A percentile compares a stretch with the other conserved stretches of the same genome.
phyloP scores from a whole-genome alignment of 2,329 filamentous ascomycete species.

The Penicillium sp. region DNA sequence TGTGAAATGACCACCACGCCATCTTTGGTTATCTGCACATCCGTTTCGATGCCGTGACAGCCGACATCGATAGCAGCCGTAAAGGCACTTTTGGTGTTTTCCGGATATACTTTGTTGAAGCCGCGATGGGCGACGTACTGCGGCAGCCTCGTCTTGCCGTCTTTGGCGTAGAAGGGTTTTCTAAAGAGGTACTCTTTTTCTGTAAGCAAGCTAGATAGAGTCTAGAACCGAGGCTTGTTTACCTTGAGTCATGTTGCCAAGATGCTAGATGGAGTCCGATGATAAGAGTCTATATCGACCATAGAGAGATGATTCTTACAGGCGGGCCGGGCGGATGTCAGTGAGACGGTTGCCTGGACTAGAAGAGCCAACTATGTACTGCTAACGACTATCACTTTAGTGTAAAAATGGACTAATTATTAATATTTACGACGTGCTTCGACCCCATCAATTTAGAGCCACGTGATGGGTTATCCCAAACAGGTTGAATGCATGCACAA shows the following conservation, averaged over 20 bases:
- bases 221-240: background rate
- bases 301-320: background rate
- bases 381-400: too few relatives aligned
- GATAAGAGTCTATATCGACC: too few relatives aligned
- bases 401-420: too few relatives aligned
- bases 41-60: constrained; percentile 80
- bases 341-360: background rate
- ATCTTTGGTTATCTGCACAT: constrained; percentile 78
- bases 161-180: constrained; percentile 5
- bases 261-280: background rate
- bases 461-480: too few relatives aligned
- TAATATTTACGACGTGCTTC: too few relatives aligned
- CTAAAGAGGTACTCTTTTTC: constrained; percentile 2
- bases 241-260: background rate
- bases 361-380: background rate
- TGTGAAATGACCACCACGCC: constrained; percentile 81
- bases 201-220: background rate
- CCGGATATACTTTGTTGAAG: constrained; percentile 68
- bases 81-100: constrained; percentile 83
- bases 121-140: constrained; percentile 43
- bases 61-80: constrained; percentile 67
- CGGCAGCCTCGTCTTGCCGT: constrained; percentile 20
- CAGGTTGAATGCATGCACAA: too few relatives aligned
- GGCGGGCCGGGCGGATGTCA: background rate
- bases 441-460: too few relatives aligned